Base-by-base conservation (phyloP, 495 filamentous ascomycete genomes). In the Penicillium parvum region DNA sequence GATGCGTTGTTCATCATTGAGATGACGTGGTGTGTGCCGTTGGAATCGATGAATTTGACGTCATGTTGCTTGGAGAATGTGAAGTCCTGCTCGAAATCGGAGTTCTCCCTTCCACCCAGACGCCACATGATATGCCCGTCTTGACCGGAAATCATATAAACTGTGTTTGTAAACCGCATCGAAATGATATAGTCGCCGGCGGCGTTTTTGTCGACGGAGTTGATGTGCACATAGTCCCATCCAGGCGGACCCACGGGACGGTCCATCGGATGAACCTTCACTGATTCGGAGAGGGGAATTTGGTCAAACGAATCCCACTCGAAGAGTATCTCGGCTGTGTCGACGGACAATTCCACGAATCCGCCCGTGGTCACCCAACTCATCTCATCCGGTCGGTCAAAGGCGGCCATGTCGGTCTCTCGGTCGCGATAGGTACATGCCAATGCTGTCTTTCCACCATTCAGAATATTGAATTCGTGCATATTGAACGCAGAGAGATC, bases 201-300 rank as follows among this genome's bases (percentile, higher is more conserved):
- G 0, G 40, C 42, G 46, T 75, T 71, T 53, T 76, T 75, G 55
- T 81, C 78, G 33, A 82, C 65, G 7, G 73, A 68, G 57, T 80
- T 81, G 52, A 79, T 70, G 45, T 81, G 77, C 56, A 81, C 75
- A 49, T 76, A 81, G 45, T 83, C 76, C 66, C 67, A 74, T 7
- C 53, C 61, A 2, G 52, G 56, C 1, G 32, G 25, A 16, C 12
- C 46, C n/a, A n/a, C n/a, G n/a, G n/a, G n/a, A n/a, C n/a, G n/a
- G n/a, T n/a, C n/a, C n/a, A n/a, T n/a, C n/a, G n/a, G n/a, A n/a
- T n/a, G n/a, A n/a, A n/a, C n/a, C n/a, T n/a, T n/a, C n/a, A n/a
- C n/a, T 28, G 14, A 20, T 26, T 15, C 14, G 9, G 19, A 6
- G 42, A 10, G 17, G 21, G 4, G 6, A 54, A 43, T 7, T 44